Base-by-base conservation (phyloP, 1,284 basidiomycete species). In the Sporisorium exsertum region DNA sequence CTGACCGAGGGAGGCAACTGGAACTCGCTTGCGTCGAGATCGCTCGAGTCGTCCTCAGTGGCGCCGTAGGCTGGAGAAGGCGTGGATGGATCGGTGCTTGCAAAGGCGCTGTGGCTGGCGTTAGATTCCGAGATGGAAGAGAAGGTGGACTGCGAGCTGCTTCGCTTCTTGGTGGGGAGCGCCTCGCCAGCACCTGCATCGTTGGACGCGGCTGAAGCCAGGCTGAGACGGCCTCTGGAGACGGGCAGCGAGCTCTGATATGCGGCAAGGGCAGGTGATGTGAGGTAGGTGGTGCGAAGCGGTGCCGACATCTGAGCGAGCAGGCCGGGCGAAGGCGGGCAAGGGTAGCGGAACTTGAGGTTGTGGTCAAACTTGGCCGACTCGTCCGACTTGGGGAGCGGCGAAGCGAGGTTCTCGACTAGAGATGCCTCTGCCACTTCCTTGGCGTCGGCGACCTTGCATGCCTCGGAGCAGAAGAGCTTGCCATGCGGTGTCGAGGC, bases 111-210 rank as follows among this genome's bases (percentile, higher is more conserved):
- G n/a, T 68, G 58, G 60, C 65, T 69, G 13, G 43, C 74, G 33
- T 65, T 65, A 24, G 76, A 78, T n/a, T 79, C 79, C n/a, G 79
- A 79, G 58, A 76, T 65, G 42, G 79, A 81, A n/a, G 77, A 79
- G 59, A 77, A 79, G 55, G 79, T 81, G 52, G 77, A 79, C n/a
- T 78, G 77, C 20, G 78, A 80, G 61, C 77, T 79, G 64, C 79
- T 79, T 46, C 79, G 60, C 61, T 68, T 72, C 61, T 77, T 72
- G 58, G 60, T 70, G 40, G 58, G 58, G 4, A 53, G 62, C 2
- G 54, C 46, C 24, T 58, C 67, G 18, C 26, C 32, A 35, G 58
- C 54, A 33, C 49, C 49, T 5, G n/a, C 53, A 3, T 70, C 58
- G 43, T 64, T 57, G 54, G 68, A 71, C 47, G 54, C 51, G 9